phyloP scores from a whole-genome alignment of 306 rosid species.

The Lathyrus tuberosus region DNA sequence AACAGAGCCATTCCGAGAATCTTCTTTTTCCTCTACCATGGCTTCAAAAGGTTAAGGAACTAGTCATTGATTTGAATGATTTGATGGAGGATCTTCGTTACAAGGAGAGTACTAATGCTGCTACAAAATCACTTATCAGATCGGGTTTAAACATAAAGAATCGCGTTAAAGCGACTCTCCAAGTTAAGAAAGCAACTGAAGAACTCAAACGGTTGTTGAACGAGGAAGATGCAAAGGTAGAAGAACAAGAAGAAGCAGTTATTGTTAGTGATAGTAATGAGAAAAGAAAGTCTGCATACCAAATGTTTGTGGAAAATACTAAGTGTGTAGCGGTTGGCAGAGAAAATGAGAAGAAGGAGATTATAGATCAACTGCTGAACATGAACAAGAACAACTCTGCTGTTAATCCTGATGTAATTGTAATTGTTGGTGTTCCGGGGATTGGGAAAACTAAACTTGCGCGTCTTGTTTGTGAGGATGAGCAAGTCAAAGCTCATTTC shows the following conservation, averaged over 20 bases:
- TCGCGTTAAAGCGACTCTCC: background rate
- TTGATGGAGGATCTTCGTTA: slow-evolving; percentile 12
- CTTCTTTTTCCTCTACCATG: background rate
- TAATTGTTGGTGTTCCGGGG: slow-evolving; percentile 3
- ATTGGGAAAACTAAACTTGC: slow-evolving; percentile 35
- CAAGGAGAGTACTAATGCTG: background rate
- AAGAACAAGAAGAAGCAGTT: background rate
- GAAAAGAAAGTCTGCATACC: too few species aligned
- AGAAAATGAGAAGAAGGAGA: slow-evolving; percentile 18
- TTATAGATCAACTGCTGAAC: background rate
- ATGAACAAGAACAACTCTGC: background rate
- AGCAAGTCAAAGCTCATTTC: background rate
- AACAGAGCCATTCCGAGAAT: background rate
- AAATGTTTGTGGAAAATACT: background rate
- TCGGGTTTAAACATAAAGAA: background rate
- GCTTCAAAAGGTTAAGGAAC: background rate
- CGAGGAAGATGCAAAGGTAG: too few species aligned
- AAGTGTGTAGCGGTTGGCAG: background rate
- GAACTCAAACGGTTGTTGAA: background rate
- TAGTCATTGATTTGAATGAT: slow-evolving; percentile 3
- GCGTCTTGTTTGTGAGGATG: background rate
- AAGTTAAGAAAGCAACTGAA: background rate
- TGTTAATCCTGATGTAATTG: background rate
- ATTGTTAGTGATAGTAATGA: background rate
- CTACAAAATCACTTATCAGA: background rate